A percentile compares a stretch with the other conserved stretches of the same genome.
Evolutionary conservation across 331 rosid genomes (phyloP).

Genomic region (Malus hybrid): DNA sequence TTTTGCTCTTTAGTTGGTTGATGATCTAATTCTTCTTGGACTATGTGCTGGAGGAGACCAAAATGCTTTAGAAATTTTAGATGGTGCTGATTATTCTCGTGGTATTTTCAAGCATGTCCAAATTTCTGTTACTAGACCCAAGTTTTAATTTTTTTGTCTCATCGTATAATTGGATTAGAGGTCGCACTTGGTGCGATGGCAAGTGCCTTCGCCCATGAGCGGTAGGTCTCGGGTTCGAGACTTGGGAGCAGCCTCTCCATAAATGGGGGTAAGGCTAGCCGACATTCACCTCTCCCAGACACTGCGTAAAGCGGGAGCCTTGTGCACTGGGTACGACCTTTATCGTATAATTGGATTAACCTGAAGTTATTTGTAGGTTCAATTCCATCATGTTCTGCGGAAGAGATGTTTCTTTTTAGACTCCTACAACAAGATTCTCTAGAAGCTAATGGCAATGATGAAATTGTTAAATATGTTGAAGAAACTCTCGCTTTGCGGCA

Average conservation of each 20-base stretch:
- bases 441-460: constrained; percentile 37
- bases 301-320: no score
- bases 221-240: no score
- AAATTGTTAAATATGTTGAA: constrained; percentile 40
- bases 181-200: no score
- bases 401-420: constrained; percentile 79
- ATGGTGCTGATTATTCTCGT: constrained; percentile 32
- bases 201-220: no score
- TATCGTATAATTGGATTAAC: constrained; percentile 20
- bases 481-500: constrained; percentile 65
- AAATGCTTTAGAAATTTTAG: constrained; percentile 38
- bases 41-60: constrained; percentile 60
- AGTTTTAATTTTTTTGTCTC: background rate
- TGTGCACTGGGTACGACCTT: no score
- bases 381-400: constrained; percentile 62
- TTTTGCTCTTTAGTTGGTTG: constrained; percentile 60
- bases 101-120: constrained; percentile 30
- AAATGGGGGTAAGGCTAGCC: no score
- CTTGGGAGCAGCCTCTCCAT: no score
- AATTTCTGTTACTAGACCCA: background rate
- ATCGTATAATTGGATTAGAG: constrained; percentile 17
- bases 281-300: no score
- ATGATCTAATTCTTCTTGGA: constrained; percentile 77
- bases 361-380: constrained; percentile 43
- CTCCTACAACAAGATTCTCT: constrained; percentile 61